Evolutionary conservation across 306 rosid genomes (phyloP).

Genomic region (Cucumis hystrix): DNA sequence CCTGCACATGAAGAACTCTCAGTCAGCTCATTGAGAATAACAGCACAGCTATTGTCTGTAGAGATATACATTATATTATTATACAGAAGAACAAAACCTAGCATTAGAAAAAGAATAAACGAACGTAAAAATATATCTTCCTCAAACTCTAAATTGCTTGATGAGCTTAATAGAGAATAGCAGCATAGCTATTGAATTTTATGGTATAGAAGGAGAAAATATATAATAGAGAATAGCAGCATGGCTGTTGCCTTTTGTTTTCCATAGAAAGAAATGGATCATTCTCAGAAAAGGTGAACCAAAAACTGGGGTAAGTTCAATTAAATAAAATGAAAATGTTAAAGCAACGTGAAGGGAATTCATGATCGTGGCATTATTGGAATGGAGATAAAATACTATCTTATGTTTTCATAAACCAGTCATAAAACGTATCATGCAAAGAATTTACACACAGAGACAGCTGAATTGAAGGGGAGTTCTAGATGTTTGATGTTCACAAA

Average conservation of each 20-base stretch:
- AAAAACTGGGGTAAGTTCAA: conserved; percentile 1
- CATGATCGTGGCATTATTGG: neutral
- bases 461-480: neutral
- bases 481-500: neutral
- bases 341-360: neutral
- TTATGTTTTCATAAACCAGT: neutral
- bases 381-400: neutral
- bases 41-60: neutral
- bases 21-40: neutral
- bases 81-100: neutral
- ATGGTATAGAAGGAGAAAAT: neutral
- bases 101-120: too few species aligned
- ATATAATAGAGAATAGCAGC: neutral
- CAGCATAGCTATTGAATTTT: neutral
- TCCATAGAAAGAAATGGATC: neutral
- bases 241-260: neutral
- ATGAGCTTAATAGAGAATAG: neutral
- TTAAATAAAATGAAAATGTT: neutral
- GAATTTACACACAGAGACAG: neutral
- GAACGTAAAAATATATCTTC: neutral
- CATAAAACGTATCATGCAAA: neutral
- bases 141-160: neutral
- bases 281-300: neutral
- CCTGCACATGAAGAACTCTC: conserved; percentile 35
- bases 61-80: neutral